Conservation (phyloP, 352 stramenopile genomes). For the Phytophthora meadii region DNA sequence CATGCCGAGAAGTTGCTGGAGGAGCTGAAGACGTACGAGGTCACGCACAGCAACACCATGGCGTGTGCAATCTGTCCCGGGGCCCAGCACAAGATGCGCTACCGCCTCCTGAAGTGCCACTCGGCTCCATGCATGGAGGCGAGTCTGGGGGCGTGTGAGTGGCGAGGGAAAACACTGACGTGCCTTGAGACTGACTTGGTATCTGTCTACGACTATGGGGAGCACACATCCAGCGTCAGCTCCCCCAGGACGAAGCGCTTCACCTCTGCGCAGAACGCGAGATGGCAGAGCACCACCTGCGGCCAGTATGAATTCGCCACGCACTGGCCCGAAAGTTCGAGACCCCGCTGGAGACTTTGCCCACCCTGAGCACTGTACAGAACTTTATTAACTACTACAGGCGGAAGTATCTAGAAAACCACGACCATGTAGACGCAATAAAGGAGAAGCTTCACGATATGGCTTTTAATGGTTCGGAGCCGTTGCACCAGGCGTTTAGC, state of each 20-base stretch:
- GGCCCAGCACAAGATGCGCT: too few relatives aligned
- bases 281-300: background rate
- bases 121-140: too few relatives aligned
- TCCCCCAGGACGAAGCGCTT: background rate
- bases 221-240: too few relatives aligned
- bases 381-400: constrained; percentile 17
- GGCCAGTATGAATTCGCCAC: constrained; percentile 1
- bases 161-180: too few relatives aligned
- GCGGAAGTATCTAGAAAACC: background rate
- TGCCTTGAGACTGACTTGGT: too few relatives aligned
- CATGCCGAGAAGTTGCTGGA: too few relatives aligned
- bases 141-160: too few relatives aligned
- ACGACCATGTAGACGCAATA: constrained; percentile 5
- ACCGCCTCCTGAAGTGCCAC: too few relatives aligned
- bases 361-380: background rate
- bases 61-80: too few relatives aligned
- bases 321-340: constrained; percentile 5
- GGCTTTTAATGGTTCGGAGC: background rate
- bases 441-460: background rate
- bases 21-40: too few relatives aligned
- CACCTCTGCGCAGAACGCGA: constrained; percentile 7
- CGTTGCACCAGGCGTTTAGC: background rate
- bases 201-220: too few relatives aligned
- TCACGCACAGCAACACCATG: too few relatives aligned
- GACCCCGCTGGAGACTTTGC: background rate